Evolutionary conservation across 1,284 basidiomycete genomes (phyloP).

Genomic region (Cryptococcus sp.): DNA sequence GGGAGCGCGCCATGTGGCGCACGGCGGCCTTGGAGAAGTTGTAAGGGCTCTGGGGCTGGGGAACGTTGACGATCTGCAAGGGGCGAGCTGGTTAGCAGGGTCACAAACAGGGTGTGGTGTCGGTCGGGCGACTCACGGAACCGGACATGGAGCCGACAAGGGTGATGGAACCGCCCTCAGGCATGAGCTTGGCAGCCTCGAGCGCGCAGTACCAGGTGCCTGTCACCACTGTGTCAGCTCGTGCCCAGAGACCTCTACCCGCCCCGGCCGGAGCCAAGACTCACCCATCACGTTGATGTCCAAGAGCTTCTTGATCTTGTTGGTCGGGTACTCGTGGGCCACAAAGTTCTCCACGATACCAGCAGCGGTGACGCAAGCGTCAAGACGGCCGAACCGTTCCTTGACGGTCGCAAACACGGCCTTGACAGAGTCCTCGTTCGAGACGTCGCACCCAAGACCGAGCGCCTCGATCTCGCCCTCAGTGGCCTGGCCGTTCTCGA

Average conservation of each 20-base stretch:
- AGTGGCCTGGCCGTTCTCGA: constrained; percentile 61
- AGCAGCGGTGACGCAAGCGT: constrained; percentile 82
- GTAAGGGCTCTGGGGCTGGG: constrained; percentile 89
- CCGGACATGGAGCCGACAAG: constrained; percentile 89
- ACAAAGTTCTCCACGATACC: constrained; percentile 91
- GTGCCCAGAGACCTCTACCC: neutral
- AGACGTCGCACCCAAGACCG: constrained; percentile 83
- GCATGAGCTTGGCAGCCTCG: constrained; percentile 71
- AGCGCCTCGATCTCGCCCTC: constrained; percentile 65
- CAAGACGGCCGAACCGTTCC: constrained; percentile 74
- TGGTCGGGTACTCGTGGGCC: constrained; percentile 84
- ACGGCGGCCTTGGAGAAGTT: constrained; percentile 73
- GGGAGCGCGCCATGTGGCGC: constrained; percentile 54
- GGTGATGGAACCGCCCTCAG: constrained; percentile 71
- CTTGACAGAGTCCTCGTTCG: constrained; percentile 74
- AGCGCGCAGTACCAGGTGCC: constrained; percentile 82
- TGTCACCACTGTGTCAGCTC: neutral
- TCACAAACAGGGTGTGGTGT: neutral
- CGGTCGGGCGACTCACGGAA: constrained; percentile 57
- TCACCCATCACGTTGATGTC: constrained; percentile 90
- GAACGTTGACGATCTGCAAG: constrained; percentile 74
- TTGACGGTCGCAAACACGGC: constrained; percentile 66
- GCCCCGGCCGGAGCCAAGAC: neutral
- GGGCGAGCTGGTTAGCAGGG: neutral
- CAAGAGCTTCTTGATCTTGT: constrained; percentile 75